A percentile compares a stretch with the other conserved stretches of the same genome.
phyloP scores from a whole-genome alignment of 2,329 filamentous ascomycete species.

The Arthrobotrys pseudoclavata region DNA sequence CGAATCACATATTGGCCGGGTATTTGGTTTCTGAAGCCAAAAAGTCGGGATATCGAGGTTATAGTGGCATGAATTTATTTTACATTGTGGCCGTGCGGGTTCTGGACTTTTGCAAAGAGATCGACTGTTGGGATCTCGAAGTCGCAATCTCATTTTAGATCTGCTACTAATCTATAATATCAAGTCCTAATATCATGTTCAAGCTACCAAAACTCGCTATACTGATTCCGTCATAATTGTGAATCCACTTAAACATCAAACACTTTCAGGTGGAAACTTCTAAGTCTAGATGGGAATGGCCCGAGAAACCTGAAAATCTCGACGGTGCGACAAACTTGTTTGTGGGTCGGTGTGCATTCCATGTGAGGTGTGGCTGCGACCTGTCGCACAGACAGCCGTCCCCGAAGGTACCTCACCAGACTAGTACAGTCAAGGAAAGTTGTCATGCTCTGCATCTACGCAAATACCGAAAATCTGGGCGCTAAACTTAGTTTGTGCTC shows the following conservation, averaged over 20 bases:
- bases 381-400: slow-evolving; percentile 34
- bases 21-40: slow-evolving; percentile 32
- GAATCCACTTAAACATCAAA: slow-evolving; percentile 21
- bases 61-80: slow-evolving; percentile 2
- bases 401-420: not conserved
- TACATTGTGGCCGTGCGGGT: slow-evolving; percentile 4
- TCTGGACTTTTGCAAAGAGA: not conserved
- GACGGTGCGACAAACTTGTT: not conserved
- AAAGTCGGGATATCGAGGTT: slow-evolving; percentile 22
- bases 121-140: no score
- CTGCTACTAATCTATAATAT: no score
- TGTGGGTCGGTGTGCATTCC: slow-evolving; percentile 1
- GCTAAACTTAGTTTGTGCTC: slow-evolving; percentile 9
- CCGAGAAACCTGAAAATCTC: slow-evolving; percentile 9
- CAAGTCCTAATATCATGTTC: no score
- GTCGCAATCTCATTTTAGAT: no score
- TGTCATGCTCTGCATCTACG: not conserved
- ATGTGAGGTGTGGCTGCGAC: slow-evolving; percentile 26
- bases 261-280: not conserved
- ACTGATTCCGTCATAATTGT: slow-evolving; percentile 28
- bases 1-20: slow-evolving; percentile 45
- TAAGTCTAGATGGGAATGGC: not conserved
- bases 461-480: not conserved
- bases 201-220: not conserved
- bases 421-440: slow-evolving; percentile 4